phyloP scores from a whole-genome alignment of 441 rosid genomes.

The Euphorbia celastroides region DNA sequence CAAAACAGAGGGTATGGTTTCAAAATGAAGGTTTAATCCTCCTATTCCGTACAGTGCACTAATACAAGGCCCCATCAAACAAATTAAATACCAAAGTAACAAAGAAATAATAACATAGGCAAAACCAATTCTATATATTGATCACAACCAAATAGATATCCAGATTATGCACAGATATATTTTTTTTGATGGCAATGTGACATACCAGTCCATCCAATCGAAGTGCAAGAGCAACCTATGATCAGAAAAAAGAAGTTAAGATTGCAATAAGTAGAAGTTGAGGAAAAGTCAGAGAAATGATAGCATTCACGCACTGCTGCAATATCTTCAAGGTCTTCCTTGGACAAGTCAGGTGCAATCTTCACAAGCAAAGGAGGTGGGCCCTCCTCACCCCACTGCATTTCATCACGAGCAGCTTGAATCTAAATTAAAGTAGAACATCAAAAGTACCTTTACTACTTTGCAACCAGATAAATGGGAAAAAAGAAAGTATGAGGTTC shows the following conservation, averaged over 20 bases:
- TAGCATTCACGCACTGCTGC: conserved; percentile 63
- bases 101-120: background rate
- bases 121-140: background rate
- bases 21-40: conserved; percentile 1
- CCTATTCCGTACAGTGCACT: background rate
- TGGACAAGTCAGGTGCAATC: conserved; percentile 94
- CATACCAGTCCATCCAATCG: conserved; percentile 90
- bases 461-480: background rate
- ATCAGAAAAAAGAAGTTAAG: conserved; percentile 28
- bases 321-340: conserved; percentile 94
- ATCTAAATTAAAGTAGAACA: conserved; percentile 34
- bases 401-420: conserved; percentile 98
- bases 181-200: conserved; percentile 17
- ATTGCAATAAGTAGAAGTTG: conserved; percentile 11
- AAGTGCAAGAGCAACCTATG: conserved; percentile 92
- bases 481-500: background rate
- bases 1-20: too few species aligned
- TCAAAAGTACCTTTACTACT: conserved; percentile 6
- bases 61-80: background rate
- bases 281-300: conserved; percentile 9
- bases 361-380: conserved; percentile 96
- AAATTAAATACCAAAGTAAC: background rate
- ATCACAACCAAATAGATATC: background rate
- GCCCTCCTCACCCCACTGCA: conserved; percentile 99
- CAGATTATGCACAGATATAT: background rate